Evolutionary conservation across 495 filamentous ascomycete genomes (phyloP).

Genomic region (Penicillium manginii): DNA sequence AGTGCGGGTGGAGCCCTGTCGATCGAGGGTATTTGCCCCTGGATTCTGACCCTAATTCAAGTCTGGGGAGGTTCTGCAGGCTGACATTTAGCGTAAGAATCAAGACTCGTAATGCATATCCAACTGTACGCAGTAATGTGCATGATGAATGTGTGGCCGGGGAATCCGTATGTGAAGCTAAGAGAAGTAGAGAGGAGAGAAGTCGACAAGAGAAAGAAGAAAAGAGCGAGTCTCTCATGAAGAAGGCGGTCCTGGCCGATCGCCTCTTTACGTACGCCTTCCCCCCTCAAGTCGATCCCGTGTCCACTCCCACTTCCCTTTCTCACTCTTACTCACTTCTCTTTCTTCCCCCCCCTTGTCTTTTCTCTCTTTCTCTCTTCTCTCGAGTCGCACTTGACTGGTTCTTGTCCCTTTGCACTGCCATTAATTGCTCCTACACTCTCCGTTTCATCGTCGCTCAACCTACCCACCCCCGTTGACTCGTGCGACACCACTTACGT

Average conservation of each 20-base stretch:
- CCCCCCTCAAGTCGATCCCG: slow-evolving; percentile 18
- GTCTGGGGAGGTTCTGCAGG: slow-evolving; percentile 21
- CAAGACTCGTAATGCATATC: no score
- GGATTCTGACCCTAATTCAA: slow-evolving; percentile 15
- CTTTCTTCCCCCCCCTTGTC: slow-evolving; percentile 8
- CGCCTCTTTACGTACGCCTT: slow-evolving; percentile 11
- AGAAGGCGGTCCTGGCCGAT: slow-evolving; percentile 5
- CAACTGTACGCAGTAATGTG: no score
- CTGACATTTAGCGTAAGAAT: background rate
- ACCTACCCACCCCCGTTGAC: slow-evolving; percentile 12
- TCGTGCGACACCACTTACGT: slow-evolving; percentile 26
- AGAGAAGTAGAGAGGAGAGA: background rate
- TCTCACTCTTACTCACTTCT: background rate
- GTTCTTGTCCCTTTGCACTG: background rate
- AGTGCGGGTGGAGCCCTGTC: slow-evolving; percentile 21
- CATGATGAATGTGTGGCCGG: background rate
- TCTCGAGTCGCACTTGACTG: background rate
- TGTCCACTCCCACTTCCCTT: slow-evolving; percentile 1
- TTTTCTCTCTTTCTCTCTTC: background rate
- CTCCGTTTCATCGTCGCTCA: background rate
- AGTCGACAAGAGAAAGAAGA: background rate
- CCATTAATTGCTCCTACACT: background rate
- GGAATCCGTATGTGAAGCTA: background rate
- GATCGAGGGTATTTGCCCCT: slow-evolving; percentile 19
- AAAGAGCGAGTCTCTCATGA: background rate